Evolutionary conservation across 805 yeast genomes (phyloP).

Genomic region (Isabelozyma gotoi): DNA sequence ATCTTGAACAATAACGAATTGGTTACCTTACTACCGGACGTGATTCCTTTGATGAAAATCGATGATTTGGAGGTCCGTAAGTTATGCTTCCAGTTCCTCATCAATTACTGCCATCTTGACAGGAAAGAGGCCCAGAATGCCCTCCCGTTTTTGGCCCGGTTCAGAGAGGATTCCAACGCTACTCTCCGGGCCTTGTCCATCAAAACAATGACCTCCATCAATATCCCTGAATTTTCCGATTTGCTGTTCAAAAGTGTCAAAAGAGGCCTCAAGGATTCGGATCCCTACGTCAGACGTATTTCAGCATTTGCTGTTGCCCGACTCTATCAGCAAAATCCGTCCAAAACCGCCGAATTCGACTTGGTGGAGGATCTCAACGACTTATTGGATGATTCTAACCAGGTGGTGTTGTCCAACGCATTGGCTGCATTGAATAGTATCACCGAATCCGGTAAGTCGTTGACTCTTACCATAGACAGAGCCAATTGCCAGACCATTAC

Average conservation of each 20-base stretch:
- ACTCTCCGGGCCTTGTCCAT: slow-evolving; percentile 59
- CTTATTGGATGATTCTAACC: slow-evolving; percentile 54
- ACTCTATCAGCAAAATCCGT: slow-evolving; percentile 55
- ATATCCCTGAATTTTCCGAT: slow-evolving; percentile 49
- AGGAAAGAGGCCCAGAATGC: slow-evolving; percentile 57
- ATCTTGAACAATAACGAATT: slow-evolving; percentile 81
- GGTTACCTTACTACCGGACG: slow-evolving; percentile 63
- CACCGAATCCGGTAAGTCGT: slow-evolving; percentile 52
- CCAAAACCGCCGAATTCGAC: slow-evolving; percentile 40
- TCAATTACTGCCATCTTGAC: slow-evolving; percentile 57
- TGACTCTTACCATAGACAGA: slow-evolving; percentile 55
- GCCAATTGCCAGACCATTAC: slow-evolving; percentile 38
- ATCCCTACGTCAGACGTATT: slow-evolving; percentile 62
- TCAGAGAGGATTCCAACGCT: slow-evolving; percentile 49
- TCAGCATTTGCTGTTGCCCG: slow-evolving; percentile 72
- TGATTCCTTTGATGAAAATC: slow-evolving; percentile 48
- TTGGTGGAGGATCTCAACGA: slow-evolving; percentile 51
- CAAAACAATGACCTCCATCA: slow-evolving; percentile 61
- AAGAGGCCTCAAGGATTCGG: slow-evolving; percentile 41
- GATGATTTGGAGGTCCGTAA: slow-evolving; percentile 70
- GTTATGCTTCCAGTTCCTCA: slow-evolving; percentile 66
- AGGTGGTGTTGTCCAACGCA: slow-evolving; percentile 68
- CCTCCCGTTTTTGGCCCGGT: slow-evolving; percentile 53
- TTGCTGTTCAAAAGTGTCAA: slow-evolving; percentile 44
- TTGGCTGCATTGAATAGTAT: slow-evolving; percentile 65